Conservation (phyloP, 768 basidiomycete species). For the Lactifluus rugatus region DNA sequence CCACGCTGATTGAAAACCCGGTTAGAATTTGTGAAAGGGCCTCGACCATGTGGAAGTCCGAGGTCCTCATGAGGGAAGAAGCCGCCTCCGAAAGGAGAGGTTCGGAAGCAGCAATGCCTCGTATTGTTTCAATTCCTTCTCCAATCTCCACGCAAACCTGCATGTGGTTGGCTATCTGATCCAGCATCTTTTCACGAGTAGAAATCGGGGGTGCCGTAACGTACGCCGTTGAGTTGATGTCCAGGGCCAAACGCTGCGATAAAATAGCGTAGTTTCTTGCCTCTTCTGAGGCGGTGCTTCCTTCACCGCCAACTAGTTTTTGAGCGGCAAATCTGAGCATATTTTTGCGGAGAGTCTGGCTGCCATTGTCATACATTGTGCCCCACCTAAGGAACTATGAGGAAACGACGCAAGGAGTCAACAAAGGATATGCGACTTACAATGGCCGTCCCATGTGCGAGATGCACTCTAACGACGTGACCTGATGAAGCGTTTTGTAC, state of each 20-base stretch:
- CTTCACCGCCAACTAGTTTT: not conserved
- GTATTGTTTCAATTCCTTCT: not conserved
- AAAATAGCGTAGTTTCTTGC: not conserved
- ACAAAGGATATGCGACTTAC: too few species aligned
- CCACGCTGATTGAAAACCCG: too few species aligned
- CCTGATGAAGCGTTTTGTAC: too few species aligned
- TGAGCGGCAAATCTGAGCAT: not conserved
- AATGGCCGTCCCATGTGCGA: too few species aligned
- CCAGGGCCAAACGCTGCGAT: not conserved
- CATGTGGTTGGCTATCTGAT: not conserved
- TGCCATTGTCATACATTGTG: not conserved
- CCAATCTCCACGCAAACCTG: not conserved
- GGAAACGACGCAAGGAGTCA: too few species aligned
- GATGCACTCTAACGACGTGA: too few species aligned
- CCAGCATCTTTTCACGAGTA: not conserved
- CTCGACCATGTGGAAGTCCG: too few species aligned
- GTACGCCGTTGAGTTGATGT: not conserved
- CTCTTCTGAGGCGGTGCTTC: not conserved
- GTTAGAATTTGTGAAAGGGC: too few species aligned
- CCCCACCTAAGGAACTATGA: too few species aligned
- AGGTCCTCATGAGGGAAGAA: too few species aligned
- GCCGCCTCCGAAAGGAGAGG: too few species aligned
- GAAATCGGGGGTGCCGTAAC: too few species aligned
- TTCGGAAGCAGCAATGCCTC: not conserved
- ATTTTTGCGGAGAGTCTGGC: not conserved